Evolutionary conservation across 2,329 filamentous ascomycete species (phyloP), one percentile per base, ranked within the genome.

Genomic region (Alternaria postmessia): DNA sequence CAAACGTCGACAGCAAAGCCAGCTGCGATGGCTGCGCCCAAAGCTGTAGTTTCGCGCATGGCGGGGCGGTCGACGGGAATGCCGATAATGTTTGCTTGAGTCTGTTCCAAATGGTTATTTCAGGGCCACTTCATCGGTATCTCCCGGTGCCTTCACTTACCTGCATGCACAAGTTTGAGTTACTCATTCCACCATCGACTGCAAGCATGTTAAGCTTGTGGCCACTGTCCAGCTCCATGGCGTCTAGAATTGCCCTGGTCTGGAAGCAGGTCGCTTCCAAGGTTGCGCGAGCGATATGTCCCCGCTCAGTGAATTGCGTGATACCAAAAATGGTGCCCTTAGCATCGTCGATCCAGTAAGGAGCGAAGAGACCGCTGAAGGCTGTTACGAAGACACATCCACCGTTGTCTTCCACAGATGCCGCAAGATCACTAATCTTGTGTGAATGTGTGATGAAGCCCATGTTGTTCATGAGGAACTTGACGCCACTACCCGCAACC

Each of bases 321-420:
- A 96, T 89, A 48, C 92, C 92, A 71, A 94, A 94, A 43, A 78
- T 88, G 5, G 93, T 96, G 60, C 93, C 93, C 77, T 93, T 91
- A 20, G 93, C 93, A 79, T 96, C 92, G 75, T 96, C 93, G 63
- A 96, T 94, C 93, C 93, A 97, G 79, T 97, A 96, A 0, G 93
- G 93, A 1, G 93, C 93, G 75, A 96, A 96, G 3, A 97, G 85
- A 54, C 93, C 93, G 77, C 90, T 93, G 76, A 97, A 97, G 1
- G 93, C 93, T 3, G 93, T 96, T 61, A 97, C 93, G 71, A 97
- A 84, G 18, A 94, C 87, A 55, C 93, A 90, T 7, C 93, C 93
- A 56, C 93, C 93, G 62, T 91, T 96, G 77, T 96, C 90, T 39
- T 85, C 78, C 7, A 91, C 89, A 1, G 84, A 86, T 43, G 84